These are phyloP conservation scores for Ophiostoma perfectum DNA, from an alignment of 2,329 filamentous ascomycete genomes.

Conservation along the genomic window DNA sequence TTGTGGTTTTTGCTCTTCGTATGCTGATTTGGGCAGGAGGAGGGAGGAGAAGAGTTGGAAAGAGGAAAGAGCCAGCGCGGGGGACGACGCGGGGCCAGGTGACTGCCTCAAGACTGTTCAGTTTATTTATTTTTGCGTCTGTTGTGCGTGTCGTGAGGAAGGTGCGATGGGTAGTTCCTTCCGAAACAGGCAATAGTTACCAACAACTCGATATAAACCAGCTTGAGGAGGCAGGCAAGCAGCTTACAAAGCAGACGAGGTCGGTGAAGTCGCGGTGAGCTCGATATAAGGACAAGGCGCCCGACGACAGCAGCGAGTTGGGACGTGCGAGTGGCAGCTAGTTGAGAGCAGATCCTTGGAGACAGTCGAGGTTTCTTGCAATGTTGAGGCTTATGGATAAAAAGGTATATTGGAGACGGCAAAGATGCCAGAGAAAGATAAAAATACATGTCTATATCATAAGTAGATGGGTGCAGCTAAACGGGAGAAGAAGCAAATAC, in stretches of 20 bases:
- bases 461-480: neutral
- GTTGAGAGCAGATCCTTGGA: too few species aligned
- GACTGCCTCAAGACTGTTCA: neutral
- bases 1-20: neutral
- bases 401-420: neutral
- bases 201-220: neutral
- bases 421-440: neutral
- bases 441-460: neutral
- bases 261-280: neutral
- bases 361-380: too few species aligned
- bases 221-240: neutral
- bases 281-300: neutral
- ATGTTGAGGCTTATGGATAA: neutral
- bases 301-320: too few species aligned
- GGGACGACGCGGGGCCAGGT: neutral
- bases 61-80: neutral
- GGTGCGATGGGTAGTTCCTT: conserved; percentile 18
- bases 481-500: neutral
- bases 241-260: neutral
- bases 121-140: neutral
- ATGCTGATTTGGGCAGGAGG: neutral
- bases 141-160: conserved; percentile 14
- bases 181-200: conserved; percentile 13
- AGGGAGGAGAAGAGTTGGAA: neutral
- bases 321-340: too few species aligned